Evolutionary conservation across 1,139 yeast genomes (phyloP), one percentile per base, ranked within the genome.

Genomic region (Pichia sp.): DNA sequence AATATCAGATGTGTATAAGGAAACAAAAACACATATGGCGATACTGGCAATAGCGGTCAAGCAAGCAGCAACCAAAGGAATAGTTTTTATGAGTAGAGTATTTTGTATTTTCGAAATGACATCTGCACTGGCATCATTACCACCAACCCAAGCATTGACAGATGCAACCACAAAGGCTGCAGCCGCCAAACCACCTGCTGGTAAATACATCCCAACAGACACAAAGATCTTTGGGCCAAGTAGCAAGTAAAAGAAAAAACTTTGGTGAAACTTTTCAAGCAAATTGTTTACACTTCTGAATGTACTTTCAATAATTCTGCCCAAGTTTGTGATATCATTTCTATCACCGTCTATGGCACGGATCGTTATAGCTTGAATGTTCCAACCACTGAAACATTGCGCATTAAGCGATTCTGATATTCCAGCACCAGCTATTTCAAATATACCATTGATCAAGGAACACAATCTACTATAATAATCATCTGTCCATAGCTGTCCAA

Each of bases 331-430:
- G 51, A 93, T 84, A 71, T 93, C 98, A 50, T 77, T 77, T 3
- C 79, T 78, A 1, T 87, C 88, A 4, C 67, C 65, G 0, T 73
- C 74, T 1, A 71, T 71, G 0, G 96, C 97, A 54, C 79, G 79
- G 44, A 95, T 69, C 1, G 98, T 89, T 40, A 93, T 72, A 0
- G 98, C 87, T 70, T 93, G 98, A 56, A 95, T 88, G 68, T 95
- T 87, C 96, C 97, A 93, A 2, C 98, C 98, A 51, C 95, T 86
- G 68, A 93, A 93, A 11, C 92, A 90, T 67, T 92, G 97, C 62
- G 90, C 84, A 3, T 97, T 96, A 51, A 82, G 77, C 31, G 65
- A 63, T 26, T 66, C 64, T 11, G 73, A 69, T 26, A 87, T 68
- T 0, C 98, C 98, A 0, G 96, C 80, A 10, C 84, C 67, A 1